Evolutionary conservation across 768 basidiomycete species (phyloP).

Genomic region (Heimioporus sp.): DNA sequence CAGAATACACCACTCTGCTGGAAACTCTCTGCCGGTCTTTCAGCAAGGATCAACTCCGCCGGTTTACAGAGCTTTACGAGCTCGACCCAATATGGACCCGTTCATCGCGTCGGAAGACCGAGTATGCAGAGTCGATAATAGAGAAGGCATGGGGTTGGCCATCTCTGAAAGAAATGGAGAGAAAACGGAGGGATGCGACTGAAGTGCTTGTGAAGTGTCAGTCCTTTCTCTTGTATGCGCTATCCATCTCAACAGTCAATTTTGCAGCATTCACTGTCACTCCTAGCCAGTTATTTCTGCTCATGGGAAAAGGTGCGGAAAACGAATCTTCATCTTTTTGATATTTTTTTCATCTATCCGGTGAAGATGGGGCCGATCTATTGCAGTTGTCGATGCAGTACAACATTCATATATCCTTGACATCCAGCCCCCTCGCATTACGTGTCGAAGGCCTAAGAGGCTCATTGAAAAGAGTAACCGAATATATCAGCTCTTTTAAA

Average conservation of each 20-base stretch:
- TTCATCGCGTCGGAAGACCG: conserved; percentile 36
- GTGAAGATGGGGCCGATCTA: conserved; percentile 62
- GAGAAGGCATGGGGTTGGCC: conserved; percentile 72
- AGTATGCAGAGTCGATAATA: conserved; percentile 51
- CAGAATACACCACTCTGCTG: conserved; percentile 51
- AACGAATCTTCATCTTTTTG: background rate
- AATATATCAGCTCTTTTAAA: conserved; percentile 48
- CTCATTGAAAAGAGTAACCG: conserved; percentile 46
- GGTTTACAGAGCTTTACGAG: conserved; percentile 50
- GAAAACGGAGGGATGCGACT: conserved; percentile 47
- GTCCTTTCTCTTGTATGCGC: conserved; percentile 20
- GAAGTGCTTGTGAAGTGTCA: conserved; percentile 47
- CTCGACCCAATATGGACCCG: conserved; percentile 36
- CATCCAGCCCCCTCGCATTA: conserved; percentile 53
- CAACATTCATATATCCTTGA: conserved; percentile 61
- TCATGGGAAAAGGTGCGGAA: conserved; percentile 65
- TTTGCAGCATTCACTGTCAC: conserved; percentile 53
- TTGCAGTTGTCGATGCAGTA: conserved; percentile 57
- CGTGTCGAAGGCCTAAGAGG: conserved; percentile 57
- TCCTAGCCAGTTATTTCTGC: conserved; percentile 61
- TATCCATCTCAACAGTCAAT: conserved; percentile 3
- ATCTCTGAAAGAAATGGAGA: conserved; percentile 50
- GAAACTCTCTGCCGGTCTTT: conserved; percentile 60
- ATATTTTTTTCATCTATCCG: conserved; percentile 5
- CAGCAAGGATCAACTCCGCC: conserved; percentile 56